These are phyloP conservation scores for Cyclospora cayetanensis DNA, from an alignment of 169 alveolate species.

Conservation along the genomic window DNA sequence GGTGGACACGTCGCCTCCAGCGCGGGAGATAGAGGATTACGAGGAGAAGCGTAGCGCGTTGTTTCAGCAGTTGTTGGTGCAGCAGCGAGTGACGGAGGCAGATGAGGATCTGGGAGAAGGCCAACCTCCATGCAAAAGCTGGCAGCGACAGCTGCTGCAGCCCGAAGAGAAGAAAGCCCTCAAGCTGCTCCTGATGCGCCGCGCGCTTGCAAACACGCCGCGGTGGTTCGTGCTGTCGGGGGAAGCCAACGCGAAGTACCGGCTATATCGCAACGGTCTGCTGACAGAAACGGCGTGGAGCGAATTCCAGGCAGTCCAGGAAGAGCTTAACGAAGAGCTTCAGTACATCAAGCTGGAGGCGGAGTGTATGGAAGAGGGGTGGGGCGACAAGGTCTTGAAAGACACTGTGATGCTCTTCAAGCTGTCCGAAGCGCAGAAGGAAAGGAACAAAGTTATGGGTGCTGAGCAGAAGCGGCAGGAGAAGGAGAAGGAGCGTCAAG, in stretches of 20 bases:
- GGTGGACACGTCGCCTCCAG: neutral
- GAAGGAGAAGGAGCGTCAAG: constrained; percentile 22
- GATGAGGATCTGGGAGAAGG: constrained; percentile 23
- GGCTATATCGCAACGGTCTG: constrained; percentile 25
- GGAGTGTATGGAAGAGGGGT: constrained; percentile 21
- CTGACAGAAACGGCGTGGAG: constrained; percentile 14
- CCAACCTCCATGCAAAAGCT: neutral
- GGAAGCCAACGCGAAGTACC: constrained; percentile 30
- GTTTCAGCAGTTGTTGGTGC: neutral
- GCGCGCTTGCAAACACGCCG: constrained; percentile 35
- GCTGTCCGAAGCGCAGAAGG: neutral
- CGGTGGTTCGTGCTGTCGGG: constrained; percentile 14
- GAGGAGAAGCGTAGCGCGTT: neutral
- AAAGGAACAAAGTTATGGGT: too few species aligned
- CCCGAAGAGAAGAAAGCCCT: constrained; percentile 2
- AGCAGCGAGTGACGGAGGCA: neutral
- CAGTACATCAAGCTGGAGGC: constrained; percentile 25
- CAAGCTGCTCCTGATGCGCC: constrained; percentile 24
- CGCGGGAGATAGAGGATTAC: constrained; percentile 5
- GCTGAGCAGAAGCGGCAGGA: too few species aligned
- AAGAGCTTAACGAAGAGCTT: neutral
- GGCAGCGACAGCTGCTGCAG: neutral
- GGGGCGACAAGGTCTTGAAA: constrained; percentile 12
- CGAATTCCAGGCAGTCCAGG: neutral
- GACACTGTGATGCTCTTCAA: constrained; percentile 32